phyloP scores from a whole-genome alignment of 441 rosid genomes.

The Brassica balearica region DNA sequence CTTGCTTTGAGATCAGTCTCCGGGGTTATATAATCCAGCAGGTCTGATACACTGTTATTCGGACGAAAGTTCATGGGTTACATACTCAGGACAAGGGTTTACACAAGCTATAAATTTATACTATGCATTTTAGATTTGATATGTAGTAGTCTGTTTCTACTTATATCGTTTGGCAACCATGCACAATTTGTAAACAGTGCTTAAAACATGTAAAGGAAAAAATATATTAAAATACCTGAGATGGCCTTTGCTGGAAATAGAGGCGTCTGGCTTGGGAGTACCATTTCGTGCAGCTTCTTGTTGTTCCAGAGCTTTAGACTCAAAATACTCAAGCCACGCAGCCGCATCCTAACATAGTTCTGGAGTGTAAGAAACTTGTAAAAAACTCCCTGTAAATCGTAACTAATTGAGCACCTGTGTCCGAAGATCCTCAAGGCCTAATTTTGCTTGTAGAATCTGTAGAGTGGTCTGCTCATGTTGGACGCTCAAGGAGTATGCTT shows the following conservation, averaged over 20 bases:
- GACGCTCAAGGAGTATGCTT: constrained; percentile 43
- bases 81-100: constrained; percentile 36
- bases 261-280: constrained; percentile 85
- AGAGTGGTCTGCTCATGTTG: constrained; percentile 79
- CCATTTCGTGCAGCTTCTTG: constrained; percentile 92
- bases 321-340: constrained; percentile 88
- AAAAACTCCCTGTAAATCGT: constrained; percentile 24
- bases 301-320: constrained; percentile 84
- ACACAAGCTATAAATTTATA: constrained; percentile 31
- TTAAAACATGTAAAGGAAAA: no score
- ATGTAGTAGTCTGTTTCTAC: constrained; percentile 25
- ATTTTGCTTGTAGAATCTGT: constrained; percentile 81
- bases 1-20: constrained; percentile 72
- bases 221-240: constrained; percentile 70
- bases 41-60: constrained; percentile 78
- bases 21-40: constrained; percentile 82
- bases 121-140: constrained; percentile 29
- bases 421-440: constrained; percentile 77
- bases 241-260: constrained; percentile 90
- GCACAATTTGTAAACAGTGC: no score
- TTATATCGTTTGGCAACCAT: no score
- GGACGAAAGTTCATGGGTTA: constrained; percentile 41
- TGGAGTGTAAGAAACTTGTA: constrained; percentile 22
- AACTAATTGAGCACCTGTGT: constrained; percentile 61
- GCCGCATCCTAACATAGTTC: constrained; percentile 69